Conservation (phyloP, 1,284 basidiomycete genomes). For the Stygiomarasmius scandens region DNA sequence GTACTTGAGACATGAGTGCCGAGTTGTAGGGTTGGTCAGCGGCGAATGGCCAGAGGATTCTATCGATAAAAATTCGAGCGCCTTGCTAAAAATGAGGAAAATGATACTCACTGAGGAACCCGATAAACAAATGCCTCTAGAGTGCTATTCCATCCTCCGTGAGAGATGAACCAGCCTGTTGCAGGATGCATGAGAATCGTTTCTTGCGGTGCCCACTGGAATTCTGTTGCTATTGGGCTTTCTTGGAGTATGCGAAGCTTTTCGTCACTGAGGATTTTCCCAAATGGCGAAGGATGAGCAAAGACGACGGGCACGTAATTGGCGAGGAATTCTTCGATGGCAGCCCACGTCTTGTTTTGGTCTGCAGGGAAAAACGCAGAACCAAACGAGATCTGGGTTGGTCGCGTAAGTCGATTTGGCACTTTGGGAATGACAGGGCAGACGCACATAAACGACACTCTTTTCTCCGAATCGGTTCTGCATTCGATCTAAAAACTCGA, state of each 20-base stretch:
- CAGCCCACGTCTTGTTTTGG: slow-evolving; percentile 1
- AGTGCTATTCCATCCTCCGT: slow-evolving; percentile 13
- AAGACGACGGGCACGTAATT: slow-evolving; percentile 8
- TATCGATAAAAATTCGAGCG: not conserved
- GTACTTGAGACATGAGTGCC: slow-evolving; percentile 1
- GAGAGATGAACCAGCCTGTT: slow-evolving; percentile 11
- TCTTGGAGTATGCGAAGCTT: not conserved
- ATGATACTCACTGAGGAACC: slow-evolving; percentile 7
- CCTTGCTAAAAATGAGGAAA: not conserved
- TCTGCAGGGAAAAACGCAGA: slow-evolving; percentile 9
- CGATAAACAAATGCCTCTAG: slow-evolving; percentile 6
- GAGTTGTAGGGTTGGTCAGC: slow-evolving; percentile 15
- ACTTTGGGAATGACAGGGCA: not conserved
- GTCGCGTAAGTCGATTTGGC: not conserved
- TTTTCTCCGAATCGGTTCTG: slow-evolving; percentile 5
- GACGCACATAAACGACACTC: slow-evolving; percentile 13
- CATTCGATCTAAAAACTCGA: slow-evolving; percentile 12
- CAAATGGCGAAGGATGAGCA: slow-evolving; percentile 8
- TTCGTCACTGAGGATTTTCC: not conserved
- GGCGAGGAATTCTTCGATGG: slow-evolving; percentile 8
- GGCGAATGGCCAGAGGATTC: slow-evolving; percentile 14
- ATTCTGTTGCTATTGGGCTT: slow-evolving; percentile 1
- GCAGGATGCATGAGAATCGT: slow-evolving; percentile 8
- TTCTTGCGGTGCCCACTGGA: slow-evolving; percentile 8
- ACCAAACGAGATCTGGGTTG: slow-evolving; percentile 10